These are phyloP conservation scores for Ploettnerulaceae sp. DNA, from an alignment of 2,329 filamentous ascomycete genomes.

Conservation along the genomic window DNA sequence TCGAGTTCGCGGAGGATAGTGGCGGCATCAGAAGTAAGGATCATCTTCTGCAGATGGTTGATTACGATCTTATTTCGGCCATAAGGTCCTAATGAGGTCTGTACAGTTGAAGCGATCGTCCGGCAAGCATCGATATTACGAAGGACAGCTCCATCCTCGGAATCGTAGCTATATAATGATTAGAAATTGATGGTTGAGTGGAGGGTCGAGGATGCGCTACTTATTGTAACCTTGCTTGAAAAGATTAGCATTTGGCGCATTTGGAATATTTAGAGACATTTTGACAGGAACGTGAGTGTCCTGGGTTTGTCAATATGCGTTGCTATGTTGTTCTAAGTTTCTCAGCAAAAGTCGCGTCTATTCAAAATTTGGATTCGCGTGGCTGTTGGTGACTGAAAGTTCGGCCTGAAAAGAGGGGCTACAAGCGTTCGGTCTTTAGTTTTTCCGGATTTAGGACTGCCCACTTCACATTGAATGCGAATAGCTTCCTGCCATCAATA, in stretches of 20 bases:
- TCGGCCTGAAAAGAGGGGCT: neutral
- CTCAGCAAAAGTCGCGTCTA: constrained; percentile 13
- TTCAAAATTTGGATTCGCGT: constrained; percentile 12
- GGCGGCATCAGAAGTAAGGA: constrained; percentile 93
- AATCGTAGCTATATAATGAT: constrained; percentile 72
- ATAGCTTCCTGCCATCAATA: neutral
- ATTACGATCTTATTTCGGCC: constrained; percentile 99
- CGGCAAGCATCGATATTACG: constrained; percentile 98
- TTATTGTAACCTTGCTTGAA: constrained; percentile 91
- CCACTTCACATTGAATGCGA: too few relatives aligned
- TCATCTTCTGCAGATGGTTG: constrained; percentile 99
- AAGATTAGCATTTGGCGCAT: constrained; percentile 72
- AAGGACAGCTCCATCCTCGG: constrained; percentile 96
- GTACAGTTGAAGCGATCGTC: constrained; percentile 90
- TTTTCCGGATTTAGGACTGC: neutral
- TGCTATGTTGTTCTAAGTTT: constrained; percentile 8
- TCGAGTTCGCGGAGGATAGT: constrained; percentile 97
- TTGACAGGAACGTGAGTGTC: constrained; percentile 13
- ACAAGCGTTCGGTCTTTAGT: neutral
- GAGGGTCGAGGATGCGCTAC: constrained; percentile 33
- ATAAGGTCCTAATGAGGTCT: constrained; percentile 94
- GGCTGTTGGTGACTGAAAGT: constrained; percentile 1
- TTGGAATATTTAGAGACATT: constrained; percentile 97
- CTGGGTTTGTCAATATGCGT: constrained; percentile 7
- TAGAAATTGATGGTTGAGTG: constrained; percentile 29